Evolutionary conservation across 257 asterid genomes (phyloP), one percentile per base, ranked within the genome.

Genomic region (Solanum paucissectum): DNA sequence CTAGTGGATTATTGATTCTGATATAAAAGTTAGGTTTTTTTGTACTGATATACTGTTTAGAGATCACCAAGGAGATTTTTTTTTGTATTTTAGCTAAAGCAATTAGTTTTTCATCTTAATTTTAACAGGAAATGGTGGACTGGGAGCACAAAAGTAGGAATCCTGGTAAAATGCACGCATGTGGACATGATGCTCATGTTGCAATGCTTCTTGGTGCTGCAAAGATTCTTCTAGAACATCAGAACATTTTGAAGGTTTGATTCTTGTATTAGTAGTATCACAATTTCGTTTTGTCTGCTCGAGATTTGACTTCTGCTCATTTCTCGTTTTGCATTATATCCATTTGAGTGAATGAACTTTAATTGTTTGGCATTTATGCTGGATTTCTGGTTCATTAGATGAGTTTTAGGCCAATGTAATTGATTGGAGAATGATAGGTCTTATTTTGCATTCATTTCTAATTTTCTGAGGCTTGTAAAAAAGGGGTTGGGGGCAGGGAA

Each of bases 161-260:
- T 83, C 92, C 94, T 82, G 99, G 98, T 71, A 95, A 94, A 87
- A 97, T 97, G 99, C 99, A 96, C 74, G 98, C 98, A 83, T 97
- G 99, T 89, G 99, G 99, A 49, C 99, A 96, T 85, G 99, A 97
- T 93, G 94, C 99, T 64, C 99, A 97, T 92, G 94, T 92, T 58
- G 93, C 99, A 12, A 97, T 97, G 98, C 98, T 97, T 89, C 99
- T 97, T 71, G 99, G 99, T 66, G 99, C 99, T 60, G 99, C 99
- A 18, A 97, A 91, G 89, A 95, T 97, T 87, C 98, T 97, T 88
- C 98, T 91, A 87, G 93, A 93, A 85, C 93, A 97, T 90, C 93
- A 91, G 3, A 71, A 93, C 49, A 16, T 89, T 74, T 52, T 95
- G 73, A 91, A 95, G 98, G 99, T 95, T 89, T 52, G 74, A 58